Evolutionary conservation across 2,329 filamentous ascomycete genomes (phyloP), one percentile per base, ranked within the genome.

Genomic region (Penicillium hordei): DNA sequence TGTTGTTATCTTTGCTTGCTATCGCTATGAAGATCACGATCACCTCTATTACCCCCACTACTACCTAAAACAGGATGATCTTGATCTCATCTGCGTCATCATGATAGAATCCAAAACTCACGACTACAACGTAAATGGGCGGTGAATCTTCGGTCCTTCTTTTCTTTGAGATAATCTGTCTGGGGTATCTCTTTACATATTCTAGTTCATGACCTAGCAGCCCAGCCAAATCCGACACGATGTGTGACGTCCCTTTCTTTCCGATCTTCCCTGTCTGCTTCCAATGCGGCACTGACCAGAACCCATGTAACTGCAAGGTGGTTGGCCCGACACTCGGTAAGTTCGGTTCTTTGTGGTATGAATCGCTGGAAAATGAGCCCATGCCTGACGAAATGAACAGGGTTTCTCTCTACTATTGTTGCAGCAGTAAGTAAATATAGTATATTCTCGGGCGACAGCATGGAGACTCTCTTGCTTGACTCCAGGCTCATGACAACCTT

Each of bases 231-330:
- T 17, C 17, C 17, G 17, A 55, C 43, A 68, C 29, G 5, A 77
- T 79, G 76, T 70, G 67, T 55, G 69, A 64, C 59, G 29, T 69
- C 6, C 75, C 78, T 52, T 77, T 75, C 67, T 65, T 82, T 48
- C 80, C 80, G 19, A 68, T 83, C 52, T 78, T 81, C 39, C 75
- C 82, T 12, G 69, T 83, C 64, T 83, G 81, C 70, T 80, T 83
- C 68, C 81, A 84, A 68, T 84, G 81, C 69, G 82, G 72, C 45
- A 84, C 81, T 9, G 76, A 83, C 59, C 80, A 84, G 64, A 85
- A 84, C 55, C 82, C 82, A 3, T 85, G 82, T 55, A 80, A 79
- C 60, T 84, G 81, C 66, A 85, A 84, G 67, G 75, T 84, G 9
- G 76, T 85, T 29, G 82, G 82, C 1, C 82, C 82, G 38, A 84